Evolutionary conservation across 2,329 filamentous ascomycete genomes (phyloP), one percentile per base, ranked within the genome.

Genomic region (Diplodia sapinea): DNA sequence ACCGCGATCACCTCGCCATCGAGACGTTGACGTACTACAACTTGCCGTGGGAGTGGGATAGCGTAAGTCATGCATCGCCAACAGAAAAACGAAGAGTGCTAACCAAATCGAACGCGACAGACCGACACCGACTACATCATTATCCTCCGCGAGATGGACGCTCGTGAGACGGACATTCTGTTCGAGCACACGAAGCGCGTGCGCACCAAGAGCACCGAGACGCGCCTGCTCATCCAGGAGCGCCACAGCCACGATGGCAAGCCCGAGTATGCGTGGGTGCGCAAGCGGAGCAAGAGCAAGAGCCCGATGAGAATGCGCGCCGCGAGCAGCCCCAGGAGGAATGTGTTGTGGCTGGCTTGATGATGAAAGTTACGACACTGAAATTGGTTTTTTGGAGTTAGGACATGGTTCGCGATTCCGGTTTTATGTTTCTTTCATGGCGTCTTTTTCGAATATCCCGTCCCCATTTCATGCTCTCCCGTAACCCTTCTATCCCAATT

Each of bases 131-230:
- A 82, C 66, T 84, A 80, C 75, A 80, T 84, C 73, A 82, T 84
- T 72, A 81, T 84, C 68, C 76, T 83, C 12, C 79, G 80, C 63
- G 82, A 84, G 69, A 82, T 84, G 79, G 79, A 80, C 70, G 78
- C 79, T 57, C 75, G 77, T 66, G 82, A 84, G 64, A 84, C 82
- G 5, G 81, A 84, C 51, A 76, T 83, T 31, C 74, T 84, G 36
- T 84, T 84, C 70, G 82, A 84, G 71, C 82, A 84, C 69, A 84
- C 82, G 15, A 77, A 78, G 15, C 79, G 81, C 29, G 75, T 84
- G 23, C 80, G 82, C 73, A 70, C 70, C 20, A 76, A 76, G 49
- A 67, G 71, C 33, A 62, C 59, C 1, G 59, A 63, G 47, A 70
- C 70, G 36, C 77, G 74, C 43, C 72, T 83, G 63, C 76, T 83